Evolutionary conservation across 495 filamentous ascomycete genomes (phyloP), one percentile per base, ranked within the genome.

Genomic region (Choiromyces venosus): DNA sequence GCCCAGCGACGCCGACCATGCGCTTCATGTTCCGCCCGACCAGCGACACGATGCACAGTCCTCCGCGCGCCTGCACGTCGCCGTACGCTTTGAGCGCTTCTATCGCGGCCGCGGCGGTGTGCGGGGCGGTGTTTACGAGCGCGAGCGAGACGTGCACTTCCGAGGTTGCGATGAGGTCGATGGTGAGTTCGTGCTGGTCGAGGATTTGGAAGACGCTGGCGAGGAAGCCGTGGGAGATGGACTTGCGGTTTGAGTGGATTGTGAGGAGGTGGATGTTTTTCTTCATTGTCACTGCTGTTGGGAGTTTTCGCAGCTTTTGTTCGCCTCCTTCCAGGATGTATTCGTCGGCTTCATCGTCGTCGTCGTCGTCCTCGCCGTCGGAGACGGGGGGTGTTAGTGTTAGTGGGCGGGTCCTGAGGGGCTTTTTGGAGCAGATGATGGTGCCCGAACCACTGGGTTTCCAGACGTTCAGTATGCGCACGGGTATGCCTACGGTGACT

Each of bases 91-190:
- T 83, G 19, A 99, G 84, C 70, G 96, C 92, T 66, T 85, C 83
- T 68, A 89, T 86, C 4, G 91, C 91, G n/a, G 67, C 61, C 21
- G 61, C 37, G 12, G 78, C 67, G 74, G 88, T 87, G 52, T 90
- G 87, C 21, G 84, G 83, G 68, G 83, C 81, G 65, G 88, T 86
- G 3, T 89, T 92, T 81, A 97, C 94, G 67, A 99, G 87, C 7
- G 95, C 95, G 87, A 99, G 91, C 18, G 93, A 97, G 25, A 99
- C 93, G 80, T 98, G 95, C 12, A 96, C 94, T 83, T 99, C 95
- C 72, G 88, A 91, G 14, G 92, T 95, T 25, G 93, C 94, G 82
- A 97, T 97, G 74, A 99, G 85, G 78, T 99, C 94, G 33, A 97
- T 93, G 1, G 90, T 91, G 66, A 99, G 86, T 56, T 87, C 86